Conservation (phyloP, 164 flowering plant genomes). For the Piper betle region DNA sequence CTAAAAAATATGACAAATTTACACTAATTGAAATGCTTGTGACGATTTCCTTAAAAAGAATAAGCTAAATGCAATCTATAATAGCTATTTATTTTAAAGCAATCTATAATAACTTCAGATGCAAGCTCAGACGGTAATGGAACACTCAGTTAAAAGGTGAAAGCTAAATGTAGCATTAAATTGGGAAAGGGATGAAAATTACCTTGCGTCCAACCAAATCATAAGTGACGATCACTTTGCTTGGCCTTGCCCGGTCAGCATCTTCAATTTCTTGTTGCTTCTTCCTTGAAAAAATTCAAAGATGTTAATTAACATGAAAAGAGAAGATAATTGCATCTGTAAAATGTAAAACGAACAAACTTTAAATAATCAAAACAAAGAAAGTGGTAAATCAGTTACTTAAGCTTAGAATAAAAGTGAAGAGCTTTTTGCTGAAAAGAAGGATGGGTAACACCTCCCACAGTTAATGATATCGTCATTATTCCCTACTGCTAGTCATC, state of each 20-base stretch:
- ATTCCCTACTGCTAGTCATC: no score
- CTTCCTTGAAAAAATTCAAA: slow-evolving; percentile 33
- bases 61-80: neutral
- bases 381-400: no score
- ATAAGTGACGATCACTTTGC: slow-evolving; percentile 71
- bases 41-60: neutral
- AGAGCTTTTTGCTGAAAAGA: no score
- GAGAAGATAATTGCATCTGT: no score
- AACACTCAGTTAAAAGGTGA: neutral
- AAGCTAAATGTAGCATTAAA: neutral
- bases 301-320: no score
- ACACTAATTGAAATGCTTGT: neutral
- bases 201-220: slow-evolving; percentile 98
- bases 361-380: no score
- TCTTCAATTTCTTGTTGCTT: slow-evolving; percentile 67
- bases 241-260: slow-evolving; percentile 62
- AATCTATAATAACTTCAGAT: neutral
- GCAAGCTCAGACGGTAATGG: neutral
- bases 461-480: no score
- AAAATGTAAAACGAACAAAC: no score
- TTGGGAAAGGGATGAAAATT: slow-evolving; percentile 2
- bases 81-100: no score
- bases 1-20: neutral
- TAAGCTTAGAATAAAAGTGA: no score
- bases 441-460: no score